Conservation (phyloP, 2,329 filamentous ascomycete genomes). For the Colletotrichum sp. region DNA sequence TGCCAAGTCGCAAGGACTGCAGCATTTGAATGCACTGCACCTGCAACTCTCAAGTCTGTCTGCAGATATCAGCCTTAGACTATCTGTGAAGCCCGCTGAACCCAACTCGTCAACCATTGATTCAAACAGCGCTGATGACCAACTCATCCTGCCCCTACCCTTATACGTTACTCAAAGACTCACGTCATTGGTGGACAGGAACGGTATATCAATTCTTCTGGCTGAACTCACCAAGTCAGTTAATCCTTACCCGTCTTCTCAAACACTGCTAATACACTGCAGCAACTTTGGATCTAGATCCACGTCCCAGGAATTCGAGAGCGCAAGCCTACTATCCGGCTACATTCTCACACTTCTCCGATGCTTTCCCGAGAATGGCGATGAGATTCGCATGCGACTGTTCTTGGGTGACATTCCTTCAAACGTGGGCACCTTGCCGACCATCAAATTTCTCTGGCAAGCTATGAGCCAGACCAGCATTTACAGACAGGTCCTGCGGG, state of each 20-base stretch:
- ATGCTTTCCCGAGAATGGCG: constrained; percentile 80
- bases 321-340: constrained; percentile 72
- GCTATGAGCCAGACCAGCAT: constrained; percentile 49
- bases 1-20: constrained; percentile 37
- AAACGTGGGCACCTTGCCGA: constrained; percentile 55
- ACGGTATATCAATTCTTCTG: constrained; percentile 72
- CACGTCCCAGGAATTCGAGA: constrained; percentile 33
- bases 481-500: constrained; percentile 17
- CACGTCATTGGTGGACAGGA: constrained; percentile 74
- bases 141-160: constrained; percentile 42
- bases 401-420: constrained; percentile 74
- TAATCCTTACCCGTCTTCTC: no score
- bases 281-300: constrained; percentile 25
- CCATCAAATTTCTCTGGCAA: constrained; percentile 87
- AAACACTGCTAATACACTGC: not conserved
- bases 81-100: constrained; percentile 29
- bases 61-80: constrained; percentile 53
- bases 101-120: constrained; percentile 14
- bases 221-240: constrained; percentile 22
- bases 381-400: constrained; percentile 94
- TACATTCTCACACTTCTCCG: constrained; percentile 86
- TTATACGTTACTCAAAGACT: constrained; percentile 71
- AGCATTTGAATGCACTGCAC: constrained; percentile 58
- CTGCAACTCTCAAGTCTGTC: constrained; percentile 58
- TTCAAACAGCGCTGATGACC: constrained; percentile 25